A percentile compares a stretch with the other conserved stretches of the same genome.
Evolutionary conservation across 164 flowering plant genomes (phyloP).

Genomic region (Litsea cubeba): DNA sequence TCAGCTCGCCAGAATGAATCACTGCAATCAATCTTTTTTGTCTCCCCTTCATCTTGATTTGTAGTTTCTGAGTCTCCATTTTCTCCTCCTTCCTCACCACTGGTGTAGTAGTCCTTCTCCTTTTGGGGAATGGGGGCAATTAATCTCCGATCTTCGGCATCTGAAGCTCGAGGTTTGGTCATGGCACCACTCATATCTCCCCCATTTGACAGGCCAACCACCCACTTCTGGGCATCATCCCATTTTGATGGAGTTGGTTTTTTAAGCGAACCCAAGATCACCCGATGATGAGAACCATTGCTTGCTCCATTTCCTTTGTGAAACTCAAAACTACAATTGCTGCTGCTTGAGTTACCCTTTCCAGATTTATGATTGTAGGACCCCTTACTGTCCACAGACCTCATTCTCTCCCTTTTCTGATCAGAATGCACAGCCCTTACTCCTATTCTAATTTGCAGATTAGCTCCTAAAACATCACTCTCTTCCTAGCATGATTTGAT

Average conservation of each 20-base stretch:
- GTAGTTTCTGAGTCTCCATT: constrained; percentile 3
- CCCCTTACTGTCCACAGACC: constrained; percentile 59
- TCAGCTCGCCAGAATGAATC: constrained; percentile 66
- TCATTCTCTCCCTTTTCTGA: constrained; percentile 30
- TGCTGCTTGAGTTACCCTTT: constrained; percentile 33
- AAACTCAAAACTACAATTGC: constrained; percentile 55
- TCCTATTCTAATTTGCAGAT: background rate
- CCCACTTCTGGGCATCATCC: constrained; percentile 99
- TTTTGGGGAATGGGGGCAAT: constrained; percentile 63
- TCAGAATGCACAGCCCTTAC: background rate
- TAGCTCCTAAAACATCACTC: background rate
- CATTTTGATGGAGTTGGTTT: constrained; percentile 94
- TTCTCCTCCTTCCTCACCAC: constrained; percentile 22
- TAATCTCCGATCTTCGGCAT: constrained; percentile 79
- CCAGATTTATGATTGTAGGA: constrained; percentile 38
- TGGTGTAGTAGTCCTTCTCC: constrained; percentile 39
- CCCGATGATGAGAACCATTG: constrained; percentile 40
- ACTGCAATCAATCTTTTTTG: constrained; percentile 63
- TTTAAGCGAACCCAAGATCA: constrained; percentile 35
- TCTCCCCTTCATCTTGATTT: constrained; percentile 39
- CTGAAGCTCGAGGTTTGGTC: constrained; percentile 68
- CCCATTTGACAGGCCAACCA: constrained; percentile 57
- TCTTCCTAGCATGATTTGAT: background rate
- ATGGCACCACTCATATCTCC: constrained; percentile 37
- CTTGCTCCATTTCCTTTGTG: constrained; percentile 47